Evolutionary conservation across 2,329 filamentous ascomycete species (phyloP), one percentile per base, ranked within the genome.

Genomic region (Cladosporium cucumerinum): DNA sequence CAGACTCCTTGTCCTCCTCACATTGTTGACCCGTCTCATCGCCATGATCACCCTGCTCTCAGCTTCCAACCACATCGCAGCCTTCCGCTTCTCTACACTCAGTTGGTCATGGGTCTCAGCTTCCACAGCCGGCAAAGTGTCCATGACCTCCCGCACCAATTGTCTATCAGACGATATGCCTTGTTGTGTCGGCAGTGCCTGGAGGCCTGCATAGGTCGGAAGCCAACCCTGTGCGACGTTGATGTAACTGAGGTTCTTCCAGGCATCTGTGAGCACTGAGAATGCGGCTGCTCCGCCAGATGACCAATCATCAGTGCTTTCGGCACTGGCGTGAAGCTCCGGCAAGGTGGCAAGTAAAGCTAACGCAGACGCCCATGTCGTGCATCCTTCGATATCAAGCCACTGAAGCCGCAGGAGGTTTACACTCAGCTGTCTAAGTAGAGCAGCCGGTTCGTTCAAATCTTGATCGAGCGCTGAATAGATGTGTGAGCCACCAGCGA

Each of bases 301-400:
- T 2, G 65, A 48, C 66, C 65, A 70, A 3, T 61, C 32, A 14
- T 69, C 61, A 21, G 63, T 36, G n/a, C 64, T 54, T 54, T 4
- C 4, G 1, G 23, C 23, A 11, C 57, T 43, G 16, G 34, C 51
- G 16, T 46, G 62, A 30, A 62, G 32, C 26, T 62, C 49, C 8
- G 60, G 49, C 5, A 62, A 23, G 16, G 62, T 36, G 5, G 62
- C 54, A 16, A 64, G 54, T 6, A 64, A 43, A 3, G 70, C 68
- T 32, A 88, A 72, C 0, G 85, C 84, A 18, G 78, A 76, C 34
- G 83, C 70, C 86, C 86, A 88, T 25, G 79, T 76, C 3, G 73
- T 74, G 69, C 86, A 89, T 10, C 86, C 86, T 72, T 87, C 84
- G 1, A 89, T 75, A 69, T 88, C 86, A 1, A 89, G 79, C 85